phyloP scores from a whole-genome alignment of 176 grass and related monocot species.

The Thalia dealbata region DNA sequence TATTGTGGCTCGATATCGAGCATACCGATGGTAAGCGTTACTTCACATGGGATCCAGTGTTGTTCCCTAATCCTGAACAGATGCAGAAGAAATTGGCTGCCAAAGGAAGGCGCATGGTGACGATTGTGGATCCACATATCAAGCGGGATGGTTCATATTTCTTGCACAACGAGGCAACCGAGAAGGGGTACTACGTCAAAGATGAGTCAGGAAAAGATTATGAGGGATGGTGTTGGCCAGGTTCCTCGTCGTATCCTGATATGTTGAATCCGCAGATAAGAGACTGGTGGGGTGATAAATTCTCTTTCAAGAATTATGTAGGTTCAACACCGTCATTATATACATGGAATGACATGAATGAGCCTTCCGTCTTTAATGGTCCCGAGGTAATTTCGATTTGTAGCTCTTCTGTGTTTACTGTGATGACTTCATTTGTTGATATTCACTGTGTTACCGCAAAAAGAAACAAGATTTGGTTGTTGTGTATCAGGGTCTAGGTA shows the following conservation, averaged over 20 bases:
- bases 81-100: conserved; percentile 71
- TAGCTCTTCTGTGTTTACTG: neutral
- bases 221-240: conserved; percentile 96
- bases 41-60: conserved; percentile 74
- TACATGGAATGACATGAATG: conserved; percentile 99
- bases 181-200: conserved; percentile 86
- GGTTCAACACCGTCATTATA: conserved; percentile 75
- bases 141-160: conserved; percentile 62
- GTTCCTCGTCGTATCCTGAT: conserved; percentile 76
- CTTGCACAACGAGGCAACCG: conserved; percentile 75
- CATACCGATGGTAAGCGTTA: conserved; percentile 88
- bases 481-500: no score
- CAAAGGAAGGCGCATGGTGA: conserved; percentile 88
- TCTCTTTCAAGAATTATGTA: conserved; percentile 64
- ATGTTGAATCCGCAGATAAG: conserved; percentile 85
- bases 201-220: conserved; percentile 66
- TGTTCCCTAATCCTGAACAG: conserved; percentile 65
- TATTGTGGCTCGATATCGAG: conserved; percentile 94
- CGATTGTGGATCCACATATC: conserved; percentile 87
- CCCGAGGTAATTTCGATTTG: conserved; percentile 48
- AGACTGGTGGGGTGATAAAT: conserved; percentile 93
- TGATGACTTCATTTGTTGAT: neutral
- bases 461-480: no score
- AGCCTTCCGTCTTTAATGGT: conserved; percentile 96
- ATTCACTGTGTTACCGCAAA: neutral